These are phyloP conservation scores for Emmonsiellopsis sp. DNA, from an alignment of 2,329 filamentous ascomycete species.

Conservation along the genomic window DNA sequence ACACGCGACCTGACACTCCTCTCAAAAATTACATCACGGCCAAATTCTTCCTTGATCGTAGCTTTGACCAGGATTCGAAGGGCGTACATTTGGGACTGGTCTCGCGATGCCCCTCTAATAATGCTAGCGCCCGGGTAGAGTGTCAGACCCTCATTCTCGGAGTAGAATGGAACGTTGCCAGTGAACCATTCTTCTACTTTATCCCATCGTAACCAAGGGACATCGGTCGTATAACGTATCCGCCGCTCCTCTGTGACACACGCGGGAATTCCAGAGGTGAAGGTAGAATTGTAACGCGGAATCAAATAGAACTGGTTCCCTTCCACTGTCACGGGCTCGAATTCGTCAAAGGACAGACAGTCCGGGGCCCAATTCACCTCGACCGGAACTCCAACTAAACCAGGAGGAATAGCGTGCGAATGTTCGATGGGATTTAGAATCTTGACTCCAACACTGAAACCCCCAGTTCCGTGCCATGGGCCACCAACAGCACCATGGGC, in stretches of 20 bases:
- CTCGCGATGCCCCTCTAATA: background rate
- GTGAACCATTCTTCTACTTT: conserved; percentile 7
- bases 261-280: background rate
- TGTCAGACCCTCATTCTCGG: conserved; percentile 4
- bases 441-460: conserved; percentile 4
- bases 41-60: conserved; percentile 7
- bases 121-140: background rate
- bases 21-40: conserved; percentile 9
- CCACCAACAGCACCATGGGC: background rate
- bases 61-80: conserved; percentile 12
- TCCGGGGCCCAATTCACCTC: conserved; percentile 8
- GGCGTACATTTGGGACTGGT: background rate
- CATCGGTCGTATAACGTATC: conserved; percentile 1
- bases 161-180: conserved; percentile 16
- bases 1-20: conserved; percentile 12
- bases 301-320: conserved; percentile 8
- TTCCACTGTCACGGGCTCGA: conserved; percentile 3
- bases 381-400: background rate
- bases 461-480: background rate
- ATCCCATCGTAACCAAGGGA: conserved; percentile 17
- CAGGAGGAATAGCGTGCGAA: background rate
- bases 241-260: background rate
- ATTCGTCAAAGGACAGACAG: conserved; percentile 7
- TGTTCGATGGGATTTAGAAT: background rate
- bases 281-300: conserved; percentile 6